Base-by-base conservation (phyloP, 2,329 filamentous ascomycete genomes). In the Colletotrichum sp. region DNA sequence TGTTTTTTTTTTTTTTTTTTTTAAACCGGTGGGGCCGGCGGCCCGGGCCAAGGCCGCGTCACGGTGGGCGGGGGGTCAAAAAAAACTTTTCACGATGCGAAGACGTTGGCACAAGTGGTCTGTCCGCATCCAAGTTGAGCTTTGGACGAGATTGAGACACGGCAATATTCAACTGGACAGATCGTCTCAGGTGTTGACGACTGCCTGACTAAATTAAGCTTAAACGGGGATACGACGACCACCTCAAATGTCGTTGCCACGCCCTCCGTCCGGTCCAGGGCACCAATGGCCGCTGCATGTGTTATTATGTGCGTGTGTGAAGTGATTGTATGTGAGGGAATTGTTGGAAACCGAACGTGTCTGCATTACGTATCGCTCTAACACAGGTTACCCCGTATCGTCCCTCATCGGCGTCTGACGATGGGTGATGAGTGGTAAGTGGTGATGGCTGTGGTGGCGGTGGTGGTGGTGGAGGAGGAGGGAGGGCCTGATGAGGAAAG, bases 191-290 rank as follows among this genome's bases (percentile, higher is more conserved):
- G 55, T 68, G 57, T 64, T 60, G 39, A 55, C 59, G 57, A 73
- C 30, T 28, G 44, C 26, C 44, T 52, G 30, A 62, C 63, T 48
- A 57, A 75, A 73, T 57, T 73, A 75, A 75, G 73, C 73, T 75
- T 75, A 75, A 73, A 75, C 30, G 55, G 73, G 44, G 30, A 63
- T 72, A 67, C 68, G 12, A 63, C 63, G 22, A 62, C 66, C 26
- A 65, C 39, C 71, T 73, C 55, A 26, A 59, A 44, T 71, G 48
- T 28, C 44, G 59, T 32, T 65, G 34, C 68, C 48, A 52, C 57
- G 30, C 52, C 52, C 62, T 62, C 36, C 69, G 16, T 63, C 60
- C 62, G 36, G 16, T 16, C 64, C 28, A 32, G 18, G 32, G 26
- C n/a, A 26, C 28, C 18, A 62, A 13, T 36, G 30, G n/a, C 22